A percentile compares a stretch with the other conserved stretches of the same genome.
phyloP scores from a whole-genome alignment of 2,329 filamentous ascomycete species.

The Pseudopyrenochaeta lycopersici region DNA sequence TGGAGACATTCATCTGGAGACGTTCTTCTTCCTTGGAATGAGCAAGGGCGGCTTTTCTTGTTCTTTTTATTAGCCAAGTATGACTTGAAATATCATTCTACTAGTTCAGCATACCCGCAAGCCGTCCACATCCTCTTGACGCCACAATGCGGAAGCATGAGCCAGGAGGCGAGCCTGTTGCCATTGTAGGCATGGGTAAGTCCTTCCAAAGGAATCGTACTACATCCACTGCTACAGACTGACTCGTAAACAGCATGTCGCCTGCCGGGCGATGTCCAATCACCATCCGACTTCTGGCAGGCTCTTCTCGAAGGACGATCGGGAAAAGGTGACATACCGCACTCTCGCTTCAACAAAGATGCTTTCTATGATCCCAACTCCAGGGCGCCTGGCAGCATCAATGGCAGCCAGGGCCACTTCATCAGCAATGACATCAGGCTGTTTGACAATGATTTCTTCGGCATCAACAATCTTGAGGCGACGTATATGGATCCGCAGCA shows the following conservation, averaged over 20 bases:
- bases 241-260: background rate
- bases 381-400: slow-evolving; percentile 1
- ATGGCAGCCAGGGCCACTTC: background rate
- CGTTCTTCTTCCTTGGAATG: no score
- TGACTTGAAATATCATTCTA: no score
- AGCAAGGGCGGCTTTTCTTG: no score
- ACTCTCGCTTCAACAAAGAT: slow-evolving; percentile 2
- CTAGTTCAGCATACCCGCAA: no score
- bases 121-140: background rate
- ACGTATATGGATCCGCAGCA: slow-evolving; percentile 29
- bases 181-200: slow-evolving; percentile 1
- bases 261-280: background rate
- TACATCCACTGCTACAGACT: background rate
- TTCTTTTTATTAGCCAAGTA: no score
- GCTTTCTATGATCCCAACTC: background rate
- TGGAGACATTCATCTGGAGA: no score
- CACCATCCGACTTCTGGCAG: background rate
- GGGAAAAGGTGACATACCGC: background rate
- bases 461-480: slow-evolving; percentile 16
- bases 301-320: background rate
- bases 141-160: no score
- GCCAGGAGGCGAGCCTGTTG: background rate
- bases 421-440: background rate
- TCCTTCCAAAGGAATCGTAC: background rate
- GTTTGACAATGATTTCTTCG: slow-evolving; percentile 17